A percentile compares a stretch with the other conserved stretches of the same genome.
Evolutionary conservation across 106 monocot genomes (phyloP).

Genomic region (Vanilla planifolia): DNA sequence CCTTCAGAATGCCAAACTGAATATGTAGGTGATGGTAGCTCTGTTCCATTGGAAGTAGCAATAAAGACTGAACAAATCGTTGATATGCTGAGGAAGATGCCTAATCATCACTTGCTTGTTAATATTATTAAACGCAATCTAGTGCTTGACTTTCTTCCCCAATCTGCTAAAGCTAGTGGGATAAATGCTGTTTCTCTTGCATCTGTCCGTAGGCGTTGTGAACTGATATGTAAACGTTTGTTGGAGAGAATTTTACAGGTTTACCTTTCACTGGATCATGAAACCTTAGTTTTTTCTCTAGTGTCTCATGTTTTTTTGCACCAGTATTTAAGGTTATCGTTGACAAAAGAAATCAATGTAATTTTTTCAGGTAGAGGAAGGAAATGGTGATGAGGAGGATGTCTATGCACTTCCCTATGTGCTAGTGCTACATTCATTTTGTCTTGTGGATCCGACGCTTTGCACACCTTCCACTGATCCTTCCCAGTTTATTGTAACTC

Average conservation of each 20-base stretch:
- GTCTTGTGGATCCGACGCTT: slow-evolving; percentile 88
- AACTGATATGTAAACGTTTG: slow-evolving; percentile 85
- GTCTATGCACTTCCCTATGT: slow-evolving; percentile 88
- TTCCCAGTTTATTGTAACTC: slow-evolving; percentile 90
- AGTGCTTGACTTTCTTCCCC: slow-evolving; percentile 91
- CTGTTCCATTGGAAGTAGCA: slow-evolving; percentile 88
- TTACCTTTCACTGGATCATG: neutral
- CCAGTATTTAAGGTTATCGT: no score
- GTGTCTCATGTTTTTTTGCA: neutral
- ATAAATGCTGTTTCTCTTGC: slow-evolving; percentile 52
- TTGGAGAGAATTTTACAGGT: slow-evolving; percentile 98
- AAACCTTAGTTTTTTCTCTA: neutral
- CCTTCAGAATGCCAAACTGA: slow-evolving; percentile 70
- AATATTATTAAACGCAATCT: slow-evolving; percentile 85
- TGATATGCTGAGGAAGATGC: slow-evolving; percentile 81
- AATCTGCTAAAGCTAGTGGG: slow-evolving; percentile 82
- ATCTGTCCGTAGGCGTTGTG: slow-evolving; percentile 82
- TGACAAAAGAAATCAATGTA: no score
- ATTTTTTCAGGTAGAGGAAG: slow-evolving; percentile 71
- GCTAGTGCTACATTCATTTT: slow-evolving; percentile 91
- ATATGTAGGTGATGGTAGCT: slow-evolving; percentile 86
- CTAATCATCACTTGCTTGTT: slow-evolving; percentile 74
- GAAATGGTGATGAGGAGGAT: slow-evolving; percentile 58
- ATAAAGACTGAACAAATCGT: slow-evolving; percentile 96
- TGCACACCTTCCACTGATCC: slow-evolving; percentile 87